Evolutionary conservation across 768 basidiomycete species (phyloP), one percentile per base, ranked within the genome.

Genomic region (Suillus paluster): DNA sequence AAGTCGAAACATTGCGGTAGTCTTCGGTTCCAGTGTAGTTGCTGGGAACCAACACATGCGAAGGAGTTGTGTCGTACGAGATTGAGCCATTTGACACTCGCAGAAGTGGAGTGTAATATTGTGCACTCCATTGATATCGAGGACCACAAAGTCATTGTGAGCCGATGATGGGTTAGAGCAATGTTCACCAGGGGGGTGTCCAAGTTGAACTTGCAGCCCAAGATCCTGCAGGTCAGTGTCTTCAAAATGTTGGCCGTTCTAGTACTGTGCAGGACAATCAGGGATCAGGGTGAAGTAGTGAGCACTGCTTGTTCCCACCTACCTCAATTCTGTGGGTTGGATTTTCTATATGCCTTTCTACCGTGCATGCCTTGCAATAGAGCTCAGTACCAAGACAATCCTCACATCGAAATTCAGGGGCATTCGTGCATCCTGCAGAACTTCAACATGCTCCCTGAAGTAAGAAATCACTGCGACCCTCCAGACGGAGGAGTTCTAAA

Each of bases 41-140:
- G 76, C 72, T 1, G 78, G 79, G 45, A 67, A 81, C 33, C 71
- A 63, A 0, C 67, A 59, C 0, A 60, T 30, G 33, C 73, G 70
- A 0, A 81, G 70, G 2, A 82, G 70, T 52, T 82, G 78, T 19
- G 61, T 33, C n/a, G 60, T 46, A 30, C 30, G 46, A 25, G 19
- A 68, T 14, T 64, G 42, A 65, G 72, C 61, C 4, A 14, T 49
- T 25, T 67, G 60, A 45, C 77, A 79, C 1, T 65, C 68, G 58
- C 77, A 79, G 49, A 67, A 76, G 44, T 73, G 68, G 0, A 78
- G 30, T 0, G 38, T 57, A 15, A 78, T 68, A 1, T 60, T 52
- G 41, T 77, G 74, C n/a, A 77, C 63, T 5, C 67, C 62, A 75
- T 65, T 72, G 19, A 59, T 61, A 33, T 69, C 49, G 27, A 74